Evolutionary conservation across 2,329 filamentous ascomycete genomes (phyloP), one percentile per base, ranked within the genome.

Genomic region (Chlorencoelia australis): DNA sequence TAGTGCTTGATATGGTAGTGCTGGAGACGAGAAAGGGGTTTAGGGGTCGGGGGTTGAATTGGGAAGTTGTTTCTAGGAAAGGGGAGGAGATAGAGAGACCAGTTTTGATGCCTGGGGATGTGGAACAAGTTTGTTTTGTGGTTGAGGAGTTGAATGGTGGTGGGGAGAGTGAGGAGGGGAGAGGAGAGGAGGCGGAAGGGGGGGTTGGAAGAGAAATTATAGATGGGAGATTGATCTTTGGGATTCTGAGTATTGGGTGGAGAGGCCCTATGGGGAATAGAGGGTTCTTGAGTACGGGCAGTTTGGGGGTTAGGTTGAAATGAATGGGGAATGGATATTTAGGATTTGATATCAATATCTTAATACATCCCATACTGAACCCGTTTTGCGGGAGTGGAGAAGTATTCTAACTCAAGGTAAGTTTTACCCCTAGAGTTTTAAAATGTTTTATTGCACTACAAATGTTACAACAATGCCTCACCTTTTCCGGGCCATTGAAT

Each of bases 191-290:
- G 14, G 13, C 16, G 3, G 39, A 10, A 60, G 61, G 55, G 52
- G 14, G 53, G 48, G 2, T 57, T 54, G 3, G 47, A 49, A 15
- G 49, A 33, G 15, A 55, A 44, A 60, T 59, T 4, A 56, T 59
- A n/a, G 77, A 80, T 42, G 71, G 70, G 33, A 64, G 74, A 45
- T 64, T 82, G 24, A 66, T 79, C 14, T 76, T 96, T 54, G 89
- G 88, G 4, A 78, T 91, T 44, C 61, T 96, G 47, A 80, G 79
- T 28, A 82, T 96, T 41, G 81, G 85, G 37, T 98, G 91, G 91
- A 72, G 84, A 45, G 82, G 82, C 24, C 75, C 83, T 43, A 88
- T 95, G 81, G 91, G 91, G 1, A 91, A 89, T 60, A 73, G 75
- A 50, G 91, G 91, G 1, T 88, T 78, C 50, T 65, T 98, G 55